These are phyloP conservation scores for Babesia sp. DNA, from an alignment of 169 alveolate species.

Conservation along the genomic window DNA sequence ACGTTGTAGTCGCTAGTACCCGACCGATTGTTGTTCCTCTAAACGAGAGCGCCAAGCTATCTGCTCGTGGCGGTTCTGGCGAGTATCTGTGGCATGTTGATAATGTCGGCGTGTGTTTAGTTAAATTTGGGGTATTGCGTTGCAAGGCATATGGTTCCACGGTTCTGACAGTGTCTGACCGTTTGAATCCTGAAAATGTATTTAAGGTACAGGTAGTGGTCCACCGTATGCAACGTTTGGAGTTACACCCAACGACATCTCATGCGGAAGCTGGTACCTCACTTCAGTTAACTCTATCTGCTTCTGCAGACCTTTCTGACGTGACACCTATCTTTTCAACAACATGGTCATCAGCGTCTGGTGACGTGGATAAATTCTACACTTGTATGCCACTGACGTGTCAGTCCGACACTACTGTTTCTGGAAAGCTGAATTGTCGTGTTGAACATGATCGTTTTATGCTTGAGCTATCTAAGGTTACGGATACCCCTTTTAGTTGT, in stretches of 20 bases:
- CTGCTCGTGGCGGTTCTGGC: constrained; percentile 51
- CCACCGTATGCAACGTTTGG: neutral
- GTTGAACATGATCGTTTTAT: constrained; percentile 29
- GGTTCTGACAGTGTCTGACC: constrained; percentile 28
- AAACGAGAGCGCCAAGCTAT: constrained; percentile 24
- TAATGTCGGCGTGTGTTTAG: constrained; percentile 7
- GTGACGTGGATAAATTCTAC: neutral
- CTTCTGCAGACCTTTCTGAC: constrained; percentile 7
- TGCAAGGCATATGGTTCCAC: constrained; percentile 29
- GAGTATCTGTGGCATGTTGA: constrained; percentile 43
- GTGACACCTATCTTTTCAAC: constrained; percentile 11
- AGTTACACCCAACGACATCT: neutral
- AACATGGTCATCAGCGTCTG: neutral
- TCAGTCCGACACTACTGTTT: neutral
- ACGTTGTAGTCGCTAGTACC: constrained; percentile 13
- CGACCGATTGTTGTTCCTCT: constrained; percentile 32
- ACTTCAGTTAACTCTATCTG: neutral
- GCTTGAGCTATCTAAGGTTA: constrained; percentile 6
- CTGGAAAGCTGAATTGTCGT: constrained; percentile 19
- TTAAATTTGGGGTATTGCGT: constrained; percentile 35
- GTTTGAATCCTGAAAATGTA: constrained; percentile 22
- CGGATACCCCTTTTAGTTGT: constrained; percentile 7
- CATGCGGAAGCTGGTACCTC: constrained; percentile 24
- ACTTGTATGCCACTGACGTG: constrained; percentile 10
- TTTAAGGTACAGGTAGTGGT: constrained; percentile 40